phyloP scores from a whole-genome alignment of 371 early-diverging fungal species.

The Rhizopus delemar region DNA sequence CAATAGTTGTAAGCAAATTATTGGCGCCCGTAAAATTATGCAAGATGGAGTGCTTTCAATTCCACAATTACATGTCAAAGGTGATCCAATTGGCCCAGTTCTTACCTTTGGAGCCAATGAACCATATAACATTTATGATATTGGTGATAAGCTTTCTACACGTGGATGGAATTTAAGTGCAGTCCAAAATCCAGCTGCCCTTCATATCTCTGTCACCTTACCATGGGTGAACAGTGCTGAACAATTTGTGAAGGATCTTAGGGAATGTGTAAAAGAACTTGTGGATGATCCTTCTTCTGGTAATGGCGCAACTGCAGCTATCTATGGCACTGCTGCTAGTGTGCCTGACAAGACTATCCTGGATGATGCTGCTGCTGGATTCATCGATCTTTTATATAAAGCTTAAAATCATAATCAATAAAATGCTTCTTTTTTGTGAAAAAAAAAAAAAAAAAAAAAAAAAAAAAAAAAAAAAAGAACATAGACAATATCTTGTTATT shows the following conservation, averaged over 20 bases:
- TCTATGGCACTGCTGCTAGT: conserved; percentile 89
- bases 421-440: too few relatives aligned
- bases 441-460: too few relatives aligned
- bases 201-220: conserved; percentile 90
- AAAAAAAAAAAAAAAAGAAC: too few relatives aligned
- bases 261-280: conserved; percentile 68
- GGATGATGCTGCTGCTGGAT: conserved; percentile 82
- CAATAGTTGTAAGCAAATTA: conserved; percentile 77
- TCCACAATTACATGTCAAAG: conserved; percentile 78
- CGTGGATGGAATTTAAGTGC: conserved; percentile 88
- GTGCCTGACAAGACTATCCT: conserved; percentile 85
- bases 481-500: too few relatives aligned
- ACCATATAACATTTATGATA: conserved; percentile 77
- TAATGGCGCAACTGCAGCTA: conserved; percentile 78
- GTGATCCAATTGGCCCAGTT: conserved; percentile 84
- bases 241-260: conserved; percentile 78
- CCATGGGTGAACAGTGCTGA: conserved; percentile 74
- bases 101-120: conserved; percentile 80
- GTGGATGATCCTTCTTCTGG: conserved; percentile 70
- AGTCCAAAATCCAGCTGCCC: conserved; percentile 85
- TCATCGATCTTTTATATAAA: conserved; percentile 84
- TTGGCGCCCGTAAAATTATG: conserved; percentile 74
- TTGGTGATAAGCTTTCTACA: conserved; percentile 76
- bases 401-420: conserved; percentile 28
- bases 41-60: conserved; percentile 64